Evolutionary conservation across 23 red algal species (phyloP), one percentile per base, ranked within the genome.

Genomic region (Pyropia haitanensis): DNA sequence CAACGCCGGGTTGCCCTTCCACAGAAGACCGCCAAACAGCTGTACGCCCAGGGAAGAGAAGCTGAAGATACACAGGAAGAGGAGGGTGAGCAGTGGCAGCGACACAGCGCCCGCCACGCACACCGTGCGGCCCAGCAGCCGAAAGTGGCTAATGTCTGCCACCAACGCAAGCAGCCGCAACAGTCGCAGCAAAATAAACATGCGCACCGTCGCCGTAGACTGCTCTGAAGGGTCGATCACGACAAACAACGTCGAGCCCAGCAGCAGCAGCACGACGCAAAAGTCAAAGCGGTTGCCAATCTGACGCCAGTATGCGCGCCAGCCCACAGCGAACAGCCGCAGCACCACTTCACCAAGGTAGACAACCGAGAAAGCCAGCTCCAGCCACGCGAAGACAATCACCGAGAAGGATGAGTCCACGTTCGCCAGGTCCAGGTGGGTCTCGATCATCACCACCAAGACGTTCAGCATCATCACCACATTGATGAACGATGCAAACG

Each of bases 221-320:
- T 87, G 75, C 29, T 87, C 81, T 0, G 61, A 61, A 51, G 61
- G 76, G 15, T 70, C 71, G 14, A 61, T 64, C 21, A 87, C 63
- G 19, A 73, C 62, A 75, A 68, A 87, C 25, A 76, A 48, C 4
- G 81, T 64, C 5, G 54, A 70, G 22, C 16, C 67, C 1, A 87
- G 33, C 28, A 87, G 57, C 2, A 87, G 27, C 70, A 71, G 69
- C 28, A 72, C 71, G 23, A 77, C 81, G 18, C 22, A 31, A 51
- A 87, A 87, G 53, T 87, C 81, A 56, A 76, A 87, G 24, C 72
- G 81, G 63, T 87, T 87, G 19, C 81, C 81, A 49, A 56, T 56
- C 49, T 76, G 64, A 68, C 81, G 60, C 81, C 81, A 87, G 61
- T 87, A 87, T 0, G 49, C 55, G 44, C 67, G 61, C n/a, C 74